Evolutionary conservation across 129 eudicot genomes (phyloP).

Genomic region (Helianthus annuus): DNA sequence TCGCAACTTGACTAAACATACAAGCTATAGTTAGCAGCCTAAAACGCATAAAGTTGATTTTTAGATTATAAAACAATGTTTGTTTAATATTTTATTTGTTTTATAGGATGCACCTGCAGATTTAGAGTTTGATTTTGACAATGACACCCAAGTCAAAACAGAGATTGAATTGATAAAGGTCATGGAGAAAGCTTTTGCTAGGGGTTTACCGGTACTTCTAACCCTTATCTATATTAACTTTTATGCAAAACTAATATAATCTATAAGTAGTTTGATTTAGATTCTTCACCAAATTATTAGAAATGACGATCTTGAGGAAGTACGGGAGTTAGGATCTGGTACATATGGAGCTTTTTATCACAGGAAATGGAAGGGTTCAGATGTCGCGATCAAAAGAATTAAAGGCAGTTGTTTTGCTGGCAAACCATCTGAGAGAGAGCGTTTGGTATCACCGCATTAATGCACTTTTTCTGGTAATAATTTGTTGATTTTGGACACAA

Average conservation of each 20-base stretch:
- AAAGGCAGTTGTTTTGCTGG: too few species aligned
- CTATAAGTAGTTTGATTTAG: not conserved
- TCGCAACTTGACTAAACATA: too few species aligned
- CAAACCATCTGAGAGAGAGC: too few species aligned
- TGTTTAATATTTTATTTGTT: too few species aligned
- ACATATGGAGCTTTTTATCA: slow-evolving; percentile 82
- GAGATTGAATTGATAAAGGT: slow-evolving; percentile 86
- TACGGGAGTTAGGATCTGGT: slow-evolving; percentile 79
- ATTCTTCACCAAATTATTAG: slow-evolving; percentile 51
- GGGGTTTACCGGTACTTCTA: slow-evolving; percentile 82
- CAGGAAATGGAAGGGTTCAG: slow-evolving; percentile 95
- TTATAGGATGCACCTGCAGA: too few species aligned
- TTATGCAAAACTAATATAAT: not conserved
- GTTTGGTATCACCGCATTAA: too few species aligned
- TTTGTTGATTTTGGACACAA: too few species aligned
- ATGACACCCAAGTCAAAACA: slow-evolving; percentile 49
- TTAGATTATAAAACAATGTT: too few species aligned
- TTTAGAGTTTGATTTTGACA: slow-evolving; percentile 56
- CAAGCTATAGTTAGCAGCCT: too few species aligned
- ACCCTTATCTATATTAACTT: not conserved
- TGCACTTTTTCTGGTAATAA: too few species aligned
- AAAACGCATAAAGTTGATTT: too few species aligned
- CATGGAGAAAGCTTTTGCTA: slow-evolving; percentile 82
- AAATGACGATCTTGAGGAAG: slow-evolving; percentile 89
- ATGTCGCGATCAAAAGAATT: slow-evolving; percentile 60